These are phyloP conservation scores for Haplosporangium gracile DNA, from an alignment of 192 early-diverging fungal species.

Conservation along the genomic window DNA sequence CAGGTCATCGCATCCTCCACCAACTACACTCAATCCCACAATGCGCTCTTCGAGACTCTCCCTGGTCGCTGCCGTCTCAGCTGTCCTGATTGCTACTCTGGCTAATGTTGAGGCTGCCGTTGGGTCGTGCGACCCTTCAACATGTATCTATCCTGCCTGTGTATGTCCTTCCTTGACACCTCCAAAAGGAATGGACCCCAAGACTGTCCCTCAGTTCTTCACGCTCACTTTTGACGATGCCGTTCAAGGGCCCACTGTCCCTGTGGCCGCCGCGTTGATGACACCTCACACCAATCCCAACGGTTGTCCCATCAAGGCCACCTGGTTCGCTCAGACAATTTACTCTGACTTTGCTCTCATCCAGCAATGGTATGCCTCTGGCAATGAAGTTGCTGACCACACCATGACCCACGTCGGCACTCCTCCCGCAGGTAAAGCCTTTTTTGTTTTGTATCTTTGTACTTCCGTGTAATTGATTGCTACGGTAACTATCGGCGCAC, in stretches of 20 bases:
- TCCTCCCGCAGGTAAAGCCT: conserved; percentile 26
- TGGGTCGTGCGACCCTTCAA: conserved; percentile 56
- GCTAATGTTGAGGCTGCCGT: conserved; percentile 8
- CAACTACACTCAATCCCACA: background rate
- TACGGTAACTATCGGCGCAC: background rate
- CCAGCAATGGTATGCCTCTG: conserved; percentile 66
- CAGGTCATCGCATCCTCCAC: background rate
- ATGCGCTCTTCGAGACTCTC: conserved; percentile 37
- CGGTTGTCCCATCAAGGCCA: conserved; percentile 66
- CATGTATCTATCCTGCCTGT: conserved; percentile 62
- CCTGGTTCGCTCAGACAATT: conserved; percentile 69
- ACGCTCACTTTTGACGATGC: conserved; percentile 74
- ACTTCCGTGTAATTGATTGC: background rate
- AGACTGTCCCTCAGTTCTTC: conserved; percentile 65
- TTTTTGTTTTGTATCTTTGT: background rate
- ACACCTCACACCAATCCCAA: conserved; percentile 55
- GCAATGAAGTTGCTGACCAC: conserved; percentile 73
- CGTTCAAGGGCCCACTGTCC: conserved; percentile 51
- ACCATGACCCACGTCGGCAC: conserved; percentile 60
- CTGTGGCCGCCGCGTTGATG: conserved; percentile 9
- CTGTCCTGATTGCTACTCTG: conserved; percentile 20
- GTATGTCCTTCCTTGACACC: conserved; percentile 56
- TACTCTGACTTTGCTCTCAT: conserved; percentile 72
- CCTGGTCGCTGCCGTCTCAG: conserved; percentile 19
- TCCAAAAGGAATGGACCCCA: conserved; percentile 55